Percentiles rank a stretch among this genome's conserved stretches.
These are phyloP conservation scores for Terfezia claveryi DNA, from an alignment of 495 filamentous ascomycete species.

Conservation along the genomic window DNA sequence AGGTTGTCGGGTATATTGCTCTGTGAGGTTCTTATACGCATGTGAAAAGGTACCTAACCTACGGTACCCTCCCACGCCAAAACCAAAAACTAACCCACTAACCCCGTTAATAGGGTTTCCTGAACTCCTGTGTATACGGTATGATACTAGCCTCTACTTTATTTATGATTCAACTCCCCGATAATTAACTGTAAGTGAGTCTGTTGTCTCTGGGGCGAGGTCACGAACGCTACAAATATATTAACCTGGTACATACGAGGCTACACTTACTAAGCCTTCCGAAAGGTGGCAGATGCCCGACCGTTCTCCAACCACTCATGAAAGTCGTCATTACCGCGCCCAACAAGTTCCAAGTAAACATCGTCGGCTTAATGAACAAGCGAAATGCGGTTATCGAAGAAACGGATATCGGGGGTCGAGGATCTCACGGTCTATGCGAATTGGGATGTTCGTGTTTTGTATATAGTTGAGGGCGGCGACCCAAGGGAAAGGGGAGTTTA, in stretches of 20 bases:
- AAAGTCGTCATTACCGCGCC: constrained; percentile 91
- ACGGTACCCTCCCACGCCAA: background rate
- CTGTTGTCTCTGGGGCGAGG: too few relatives aligned
- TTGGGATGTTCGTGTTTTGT: constrained; percentile 94
- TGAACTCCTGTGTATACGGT: too few relatives aligned
- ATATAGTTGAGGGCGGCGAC: constrained; percentile 75
- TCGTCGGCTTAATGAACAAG: constrained; percentile 90
- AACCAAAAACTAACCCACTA: background rate
- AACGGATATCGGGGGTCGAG: constrained; percentile 74
- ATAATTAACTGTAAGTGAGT: too few relatives aligned
- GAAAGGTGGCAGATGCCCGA: constrained; percentile 62
- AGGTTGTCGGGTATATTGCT: constrained; percentile 76
- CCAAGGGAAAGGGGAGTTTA: constrained; percentile 97
- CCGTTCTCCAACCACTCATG: constrained; percentile 89
- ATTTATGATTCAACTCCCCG: too few relatives aligned
- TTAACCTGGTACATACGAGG: too few relatives aligned
- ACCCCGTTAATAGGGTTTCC: constrained; percentile 37
- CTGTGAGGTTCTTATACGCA: constrained; percentile 85
- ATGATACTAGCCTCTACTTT: too few relatives aligned
- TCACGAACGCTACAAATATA: constrained; percentile 90
- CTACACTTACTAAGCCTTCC: constrained; percentile 91
- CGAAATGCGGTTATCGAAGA: constrained; percentile 86
- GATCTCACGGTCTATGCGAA: constrained; percentile 91
- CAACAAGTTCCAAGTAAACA: constrained; percentile 92
- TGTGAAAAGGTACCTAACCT: constrained; percentile 55